phyloP scores from a whole-genome alignment of 306 rosid species.

The Sophora flavescens region DNA sequence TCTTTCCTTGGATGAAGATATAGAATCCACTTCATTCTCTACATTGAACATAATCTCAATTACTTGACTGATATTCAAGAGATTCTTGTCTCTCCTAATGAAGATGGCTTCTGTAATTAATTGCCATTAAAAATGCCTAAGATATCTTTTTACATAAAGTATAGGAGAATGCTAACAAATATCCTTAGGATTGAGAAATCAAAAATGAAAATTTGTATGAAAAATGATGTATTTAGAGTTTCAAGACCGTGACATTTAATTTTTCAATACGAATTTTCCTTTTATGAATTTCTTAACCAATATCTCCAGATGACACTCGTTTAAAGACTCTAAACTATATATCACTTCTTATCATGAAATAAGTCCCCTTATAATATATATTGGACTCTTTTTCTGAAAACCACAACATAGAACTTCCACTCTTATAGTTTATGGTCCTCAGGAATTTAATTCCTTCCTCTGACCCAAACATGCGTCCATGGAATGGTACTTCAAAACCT shows the following conservation, averaged over 20 bases:
- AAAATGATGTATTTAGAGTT: too few relatives aligned
- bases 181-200: too few relatives aligned
- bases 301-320: too few relatives aligned
- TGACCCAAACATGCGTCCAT: constrained; percentile 18
- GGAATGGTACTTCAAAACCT: constrained; percentile 23
- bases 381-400: background rate
- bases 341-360: background rate
- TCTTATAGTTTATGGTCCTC: constrained; percentile 3
- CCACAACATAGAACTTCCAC: constrained; percentile 11
- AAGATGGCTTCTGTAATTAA: constrained; percentile 15
- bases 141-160: background rate
- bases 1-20: background rate
- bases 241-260: too few relatives aligned
- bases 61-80: constrained; percentile 29
- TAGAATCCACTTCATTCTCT: constrained; percentile 41
- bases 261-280: too few relatives aligned
- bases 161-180: too few relatives aligned
- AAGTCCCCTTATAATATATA: too few relatives aligned
- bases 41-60: constrained; percentile 39
- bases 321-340: too few relatives aligned
- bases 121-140: constrained; percentile 26
- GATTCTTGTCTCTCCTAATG: constrained; percentile 36
- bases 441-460: constrained; percentile 42
- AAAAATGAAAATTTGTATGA: too few relatives aligned
- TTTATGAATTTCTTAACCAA: too few relatives aligned